Evolutionary conservation across 306 rosid species (phyloP).

Genomic region (Quercus bicolor): DNA sequence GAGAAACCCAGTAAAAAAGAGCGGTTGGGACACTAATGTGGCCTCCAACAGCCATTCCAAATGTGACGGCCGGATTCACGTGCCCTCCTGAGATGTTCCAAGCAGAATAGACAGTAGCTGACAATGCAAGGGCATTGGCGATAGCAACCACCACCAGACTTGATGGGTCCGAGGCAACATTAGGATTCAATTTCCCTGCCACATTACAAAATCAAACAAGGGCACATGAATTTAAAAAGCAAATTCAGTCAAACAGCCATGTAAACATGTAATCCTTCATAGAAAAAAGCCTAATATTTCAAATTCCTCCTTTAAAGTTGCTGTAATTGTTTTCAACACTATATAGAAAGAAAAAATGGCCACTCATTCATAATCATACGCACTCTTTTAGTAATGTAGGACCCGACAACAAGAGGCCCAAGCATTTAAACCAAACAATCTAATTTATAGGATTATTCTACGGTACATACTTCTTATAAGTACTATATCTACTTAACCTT

Average conservation of each 20-base stretch:
- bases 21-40: conserved; percentile 74
- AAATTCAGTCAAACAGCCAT: background rate
- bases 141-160: conserved; percentile 55
- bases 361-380: no score
- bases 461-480: fast-evolving
- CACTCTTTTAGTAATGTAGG: no score
- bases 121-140: conserved; percentile 54
- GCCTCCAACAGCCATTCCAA: conserved; percentile 74
- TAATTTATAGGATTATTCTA: no score
- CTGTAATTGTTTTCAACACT: no score
- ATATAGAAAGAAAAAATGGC: no score
- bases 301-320: no score
- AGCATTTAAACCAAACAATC: no score
- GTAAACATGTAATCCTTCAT: background rate
- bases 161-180: conserved; percentile 48
- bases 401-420: no score
- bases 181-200: conserved; percentile 69
- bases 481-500: no score
- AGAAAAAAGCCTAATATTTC: no score
- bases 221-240: background rate
- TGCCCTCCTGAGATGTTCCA: conserved; percentile 80
- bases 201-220: background rate
- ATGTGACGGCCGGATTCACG: conserved; percentile 83
- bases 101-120: conserved; percentile 48
- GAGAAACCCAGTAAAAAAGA: conserved; percentile 72